A percentile compares a stretch with the other conserved stretches of the same genome.
phyloP scores from a whole-genome alignment of 768 basidiomycete species.

The Tricholoma sp. region DNA sequence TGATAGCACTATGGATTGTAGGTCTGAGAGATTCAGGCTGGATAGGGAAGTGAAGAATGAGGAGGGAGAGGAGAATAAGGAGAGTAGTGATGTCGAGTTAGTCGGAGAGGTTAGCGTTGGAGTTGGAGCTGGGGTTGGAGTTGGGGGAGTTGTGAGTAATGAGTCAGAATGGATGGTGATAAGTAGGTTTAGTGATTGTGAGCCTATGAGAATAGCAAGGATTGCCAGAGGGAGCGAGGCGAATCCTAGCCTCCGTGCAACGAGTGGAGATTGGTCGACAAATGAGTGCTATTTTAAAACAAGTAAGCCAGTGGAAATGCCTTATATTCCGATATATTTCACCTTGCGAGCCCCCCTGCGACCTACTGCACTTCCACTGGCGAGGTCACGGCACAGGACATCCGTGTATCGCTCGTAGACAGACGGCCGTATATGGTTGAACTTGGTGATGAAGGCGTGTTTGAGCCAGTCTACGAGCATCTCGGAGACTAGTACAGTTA shows the following conservation, averaged over 20 bases:
- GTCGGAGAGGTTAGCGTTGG: not conserved
- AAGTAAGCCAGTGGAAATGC: not conserved
- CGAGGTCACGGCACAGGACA: conserved; percentile 89
- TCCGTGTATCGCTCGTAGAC: conserved; percentile 96
- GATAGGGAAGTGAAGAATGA: not conserved
- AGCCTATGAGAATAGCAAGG: conserved; percentile 69
- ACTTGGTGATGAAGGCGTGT: conserved; percentile 99
- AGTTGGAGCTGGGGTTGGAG: not conserved
- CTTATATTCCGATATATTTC: not conserved
- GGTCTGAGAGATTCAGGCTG: not conserved
- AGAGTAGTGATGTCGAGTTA: conserved; percentile 6
- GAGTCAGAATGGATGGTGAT: conserved; percentile 43
- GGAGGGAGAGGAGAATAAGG: conserved; percentile 20
- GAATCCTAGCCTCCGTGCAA: conserved; percentile 91
- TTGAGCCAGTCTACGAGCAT: conserved; percentile 98
- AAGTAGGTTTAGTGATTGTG: conserved; percentile 62
- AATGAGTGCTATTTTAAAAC: conserved; percentile 63
- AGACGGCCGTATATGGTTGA: conserved; percentile 94
- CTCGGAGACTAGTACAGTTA: conserved; percentile 88
- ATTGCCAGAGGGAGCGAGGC: conserved; percentile 89
- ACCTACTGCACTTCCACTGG: conserved; percentile 70
- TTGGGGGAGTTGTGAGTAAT: not conserved
- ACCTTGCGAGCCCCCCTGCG: conserved; percentile 71
- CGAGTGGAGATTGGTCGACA: conserved; percentile 93
- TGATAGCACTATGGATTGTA: not conserved